These are phyloP conservation scores for Fusarium nygamai DNA, from an alignment of 2,329 filamentous ascomycete genomes.

Conservation along the genomic window DNA sequence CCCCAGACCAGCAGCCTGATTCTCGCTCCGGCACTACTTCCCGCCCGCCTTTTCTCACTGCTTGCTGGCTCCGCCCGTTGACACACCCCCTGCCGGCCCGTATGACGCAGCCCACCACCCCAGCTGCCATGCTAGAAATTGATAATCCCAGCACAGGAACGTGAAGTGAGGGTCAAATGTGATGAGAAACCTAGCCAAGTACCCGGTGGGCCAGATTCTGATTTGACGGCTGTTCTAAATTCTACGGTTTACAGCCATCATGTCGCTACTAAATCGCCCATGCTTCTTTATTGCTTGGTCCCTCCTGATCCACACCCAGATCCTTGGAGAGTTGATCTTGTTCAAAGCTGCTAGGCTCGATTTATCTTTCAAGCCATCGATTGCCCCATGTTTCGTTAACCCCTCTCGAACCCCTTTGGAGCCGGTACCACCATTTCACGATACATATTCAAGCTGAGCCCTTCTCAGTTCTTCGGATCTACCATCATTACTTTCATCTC, in stretches of 20 bases:
- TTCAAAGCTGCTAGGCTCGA: slow-evolving; percentile 46
- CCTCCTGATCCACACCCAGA: slow-evolving; percentile 50
- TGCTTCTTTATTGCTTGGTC: slow-evolving; percentile 43
- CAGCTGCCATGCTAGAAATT: slow-evolving; percentile 40
- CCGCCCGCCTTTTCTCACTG: slow-evolving; percentile 36
- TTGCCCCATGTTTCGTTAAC: slow-evolving; percentile 47
- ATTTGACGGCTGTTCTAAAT: slow-evolving; percentile 47
- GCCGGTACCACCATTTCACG: slow-evolving; percentile 36
- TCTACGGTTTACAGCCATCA: slow-evolving; percentile 48
- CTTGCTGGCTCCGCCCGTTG: slow-evolving; percentile 48
- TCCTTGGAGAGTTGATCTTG: slow-evolving; percentile 52
- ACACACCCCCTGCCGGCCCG: slow-evolving; percentile 48
- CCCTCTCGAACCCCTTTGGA: slow-evolving; percentile 46
- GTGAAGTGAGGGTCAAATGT: slow-evolving; percentile 37
- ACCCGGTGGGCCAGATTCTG: slow-evolving; percentile 27
- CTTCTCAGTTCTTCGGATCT: slow-evolving; percentile 22
- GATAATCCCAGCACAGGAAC: slow-evolving; percentile 39
- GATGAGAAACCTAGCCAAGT: slow-evolving; percentile 26
- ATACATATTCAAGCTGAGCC: slow-evolving; percentile 47
- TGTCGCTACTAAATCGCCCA: slow-evolving; percentile 41
- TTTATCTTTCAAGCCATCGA: slow-evolving; percentile 51
- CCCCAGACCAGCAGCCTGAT: slow-evolving; percentile 34
- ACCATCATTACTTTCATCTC: not conserved
- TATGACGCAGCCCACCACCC: slow-evolving; percentile 47
- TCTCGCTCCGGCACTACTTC: slow-evolving; percentile 41